Conservation (phyloP, 345 rosid genomes). For the Gossypium ekmanianum region DNA sequence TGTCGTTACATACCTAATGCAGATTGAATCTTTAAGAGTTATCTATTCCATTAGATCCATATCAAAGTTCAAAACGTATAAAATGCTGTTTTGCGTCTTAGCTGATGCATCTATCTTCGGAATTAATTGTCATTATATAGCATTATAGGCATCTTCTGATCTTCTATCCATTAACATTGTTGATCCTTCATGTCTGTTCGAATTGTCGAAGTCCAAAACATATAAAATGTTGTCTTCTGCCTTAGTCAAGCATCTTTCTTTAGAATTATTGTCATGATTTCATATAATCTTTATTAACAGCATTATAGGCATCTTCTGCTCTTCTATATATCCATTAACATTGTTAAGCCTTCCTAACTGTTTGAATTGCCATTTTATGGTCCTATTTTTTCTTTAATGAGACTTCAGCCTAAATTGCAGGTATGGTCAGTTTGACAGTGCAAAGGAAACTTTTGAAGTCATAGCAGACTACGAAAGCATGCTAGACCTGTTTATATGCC, state of each 20-base stretch:
- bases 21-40: not conserved
- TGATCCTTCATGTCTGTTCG: not conserved
- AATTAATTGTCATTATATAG: not conserved
- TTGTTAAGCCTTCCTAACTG: not conserved
- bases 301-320: slow-evolving; percentile 3
- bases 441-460: slow-evolving; percentile 97
- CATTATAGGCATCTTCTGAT: slow-evolving; percentile 2
- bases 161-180: slow-evolving; percentile 1
- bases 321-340: not conserved
- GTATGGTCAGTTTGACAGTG: slow-evolving; percentile 93
- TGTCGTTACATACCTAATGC: not conserved
- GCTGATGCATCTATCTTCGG: not conserved
- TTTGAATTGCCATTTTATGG: slow-evolving; percentile 1
- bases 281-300: not conserved
- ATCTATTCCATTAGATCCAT: not conserved
- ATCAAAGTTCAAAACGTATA: not conserved
- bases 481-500: slow-evolving; percentile 95
- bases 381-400: slow-evolving; percentile 4
- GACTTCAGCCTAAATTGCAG: slow-evolving; percentile 41
- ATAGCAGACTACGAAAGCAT: slow-evolving; percentile 89
- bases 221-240: not conserved
- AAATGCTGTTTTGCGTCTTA: not conserved
- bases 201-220: not conserved
- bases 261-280: not conserved
- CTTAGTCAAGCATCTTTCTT: not conserved